These are phyloP conservation scores for Mucor irregularis DNA, from an alignment of 371 early-diverging fungal species.

Conservation along the genomic window DNA sequence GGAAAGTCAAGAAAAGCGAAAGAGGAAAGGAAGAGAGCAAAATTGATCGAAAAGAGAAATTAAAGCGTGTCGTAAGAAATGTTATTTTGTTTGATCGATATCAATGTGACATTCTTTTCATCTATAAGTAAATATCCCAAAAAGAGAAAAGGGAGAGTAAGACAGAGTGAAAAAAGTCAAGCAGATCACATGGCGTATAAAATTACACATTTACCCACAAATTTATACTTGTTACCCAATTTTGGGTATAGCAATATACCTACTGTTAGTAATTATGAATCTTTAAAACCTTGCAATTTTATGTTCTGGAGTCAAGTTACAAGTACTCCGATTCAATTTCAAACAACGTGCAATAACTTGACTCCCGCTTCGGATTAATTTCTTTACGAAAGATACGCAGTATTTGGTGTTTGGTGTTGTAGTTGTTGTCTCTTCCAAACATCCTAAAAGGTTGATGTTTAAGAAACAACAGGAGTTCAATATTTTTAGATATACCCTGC, in stretches of 20 bases:
- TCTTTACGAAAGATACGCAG: too few species aligned
- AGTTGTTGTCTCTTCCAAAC: too few species aligned
- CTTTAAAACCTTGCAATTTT: not conserved
- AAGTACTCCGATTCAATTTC: too few species aligned
- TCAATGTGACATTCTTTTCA: constrained; percentile 8
- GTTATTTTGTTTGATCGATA: constrained; percentile 5
- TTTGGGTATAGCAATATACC: not conserved
- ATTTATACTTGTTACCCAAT: constrained; percentile 5
- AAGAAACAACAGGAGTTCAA: too few species aligned
- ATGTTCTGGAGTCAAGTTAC: too few species aligned
- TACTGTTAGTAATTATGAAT: constrained; percentile 1
- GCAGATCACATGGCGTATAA: constrained; percentile 6
- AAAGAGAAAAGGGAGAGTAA: not conserved
- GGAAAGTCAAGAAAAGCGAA: not conserved
- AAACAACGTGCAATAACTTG: too few species aligned
- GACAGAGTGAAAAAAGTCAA: not conserved
- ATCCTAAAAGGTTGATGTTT: too few species aligned
- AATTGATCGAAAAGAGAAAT: not conserved
- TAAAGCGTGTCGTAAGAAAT: not conserved
- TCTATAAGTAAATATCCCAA: not conserved
- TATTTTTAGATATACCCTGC: too few species aligned
- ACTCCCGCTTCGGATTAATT: too few species aligned
- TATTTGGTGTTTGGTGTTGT: too few species aligned
- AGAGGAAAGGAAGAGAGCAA: not conserved
- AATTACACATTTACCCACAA: constrained; percentile 3